A percentile compares a stretch with the other conserved stretches of the same genome.
Conservation (phyloP, 108 stramenopile species). For the Pseudonitzschia multiseries region DNA sequence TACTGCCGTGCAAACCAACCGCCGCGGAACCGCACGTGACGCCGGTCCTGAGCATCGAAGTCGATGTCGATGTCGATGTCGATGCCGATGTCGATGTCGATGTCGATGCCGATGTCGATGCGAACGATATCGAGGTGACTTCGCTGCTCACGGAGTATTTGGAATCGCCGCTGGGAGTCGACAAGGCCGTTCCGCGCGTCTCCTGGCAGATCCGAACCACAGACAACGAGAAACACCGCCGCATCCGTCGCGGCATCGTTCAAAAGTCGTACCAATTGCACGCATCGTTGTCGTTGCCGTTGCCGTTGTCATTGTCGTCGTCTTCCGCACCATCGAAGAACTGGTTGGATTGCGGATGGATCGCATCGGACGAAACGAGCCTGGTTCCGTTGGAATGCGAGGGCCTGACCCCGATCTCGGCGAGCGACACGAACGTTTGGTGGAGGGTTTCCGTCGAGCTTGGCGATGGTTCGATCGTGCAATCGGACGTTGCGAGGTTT, state of each 20-base stretch:
- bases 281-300: too few relatives aligned
- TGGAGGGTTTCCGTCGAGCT: constrained; percentile 21
- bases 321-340: not conserved
- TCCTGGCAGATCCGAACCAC: constrained; percentile 22
- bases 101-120: too few relatives aligned
- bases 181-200: constrained; percentile 23
- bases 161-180: constrained; percentile 24
- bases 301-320: too few relatives aligned
- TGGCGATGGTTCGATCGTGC: constrained; percentile 5
- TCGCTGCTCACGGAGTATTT: constrained; percentile 25
- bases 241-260: not conserved
- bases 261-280: constrained; percentile 13
- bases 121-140: not conserved
- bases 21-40: too few relatives aligned
- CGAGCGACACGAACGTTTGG: constrained; percentile 12
- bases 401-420: constrained; percentile 3
- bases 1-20: too few relatives aligned
- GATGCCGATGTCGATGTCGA: too few relatives aligned
- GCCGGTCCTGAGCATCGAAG: too few relatives aligned
- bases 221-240: not conserved
- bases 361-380: constrained; percentile 9
- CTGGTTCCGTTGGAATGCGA: constrained; percentile 14
- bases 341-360: constrained; percentile 14
- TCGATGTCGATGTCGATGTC: too few relatives aligned
- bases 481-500: constrained; percentile 7